These are phyloP conservation scores for Nissolia schottii DNA, from an alignment of 306 rosid species.

Conservation along the genomic window DNA sequence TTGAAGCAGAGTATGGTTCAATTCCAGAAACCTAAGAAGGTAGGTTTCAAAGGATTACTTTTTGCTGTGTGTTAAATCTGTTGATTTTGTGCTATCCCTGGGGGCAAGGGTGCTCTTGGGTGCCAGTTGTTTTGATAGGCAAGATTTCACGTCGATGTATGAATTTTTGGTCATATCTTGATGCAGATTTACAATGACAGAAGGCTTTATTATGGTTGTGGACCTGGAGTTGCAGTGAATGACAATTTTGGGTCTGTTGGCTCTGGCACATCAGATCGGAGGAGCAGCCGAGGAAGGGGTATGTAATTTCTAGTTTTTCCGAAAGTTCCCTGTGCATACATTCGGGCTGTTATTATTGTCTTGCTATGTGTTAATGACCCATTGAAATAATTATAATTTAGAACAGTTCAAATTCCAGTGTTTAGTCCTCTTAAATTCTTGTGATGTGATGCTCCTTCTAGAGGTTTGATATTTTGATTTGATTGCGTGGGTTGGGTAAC, in stretches of 20 bases:
- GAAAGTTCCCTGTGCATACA: background rate
- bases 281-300: conserved; percentile 91
- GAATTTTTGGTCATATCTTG: conserved; percentile 4
- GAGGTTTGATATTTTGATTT: background rate
- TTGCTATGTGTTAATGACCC: background rate
- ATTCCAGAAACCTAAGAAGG: conserved; percentile 99
- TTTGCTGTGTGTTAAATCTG: background rate
- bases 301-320: conserved; percentile 22
- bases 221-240: conserved; percentile 74
- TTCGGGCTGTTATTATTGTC: background rate
- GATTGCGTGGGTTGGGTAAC: background rate
- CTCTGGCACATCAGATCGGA: conserved; percentile 49
- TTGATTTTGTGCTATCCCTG: background rate
- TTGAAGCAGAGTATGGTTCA: conserved; percentile 99
- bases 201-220: conserved; percentile 83
- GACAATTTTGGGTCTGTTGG: conserved; percentile 62
- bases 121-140: background rate
- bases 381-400: background rate
- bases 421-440: background rate
- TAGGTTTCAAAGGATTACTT: conserved; percentile 25
- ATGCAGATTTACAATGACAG: conserved; percentile 87
- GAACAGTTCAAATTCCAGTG: background rate
- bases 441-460: background rate
- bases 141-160: conserved; percentile 8
- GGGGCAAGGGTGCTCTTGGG: background rate